Percentiles rank a stretch among this genome's conserved stretches.
Evolutionary conservation across 2,329 filamentous ascomycete genomes (phyloP).

Genomic region (Hysterium pulicare): DNA sequence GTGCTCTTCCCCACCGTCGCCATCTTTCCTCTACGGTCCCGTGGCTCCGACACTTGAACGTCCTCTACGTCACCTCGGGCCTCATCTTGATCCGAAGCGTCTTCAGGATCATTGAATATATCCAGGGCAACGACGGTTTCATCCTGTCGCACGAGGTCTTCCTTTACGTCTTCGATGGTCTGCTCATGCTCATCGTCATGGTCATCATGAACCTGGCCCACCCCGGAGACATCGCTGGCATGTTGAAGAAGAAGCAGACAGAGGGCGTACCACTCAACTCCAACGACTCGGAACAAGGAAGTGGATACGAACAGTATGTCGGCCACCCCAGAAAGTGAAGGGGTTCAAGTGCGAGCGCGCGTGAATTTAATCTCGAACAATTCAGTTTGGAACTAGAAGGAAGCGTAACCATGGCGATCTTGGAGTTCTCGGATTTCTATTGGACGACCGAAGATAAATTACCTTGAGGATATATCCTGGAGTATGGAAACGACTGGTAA

Average conservation of each 20-base stretch:
- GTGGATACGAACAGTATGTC: too few species aligned
- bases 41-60: conserved; percentile 37
- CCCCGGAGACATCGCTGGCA: conserved; percentile 22
- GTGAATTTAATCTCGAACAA: too few species aligned
- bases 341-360: too few species aligned
- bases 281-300: too few species aligned
- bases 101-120: conserved; percentile 51
- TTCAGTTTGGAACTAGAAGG: too few species aligned
- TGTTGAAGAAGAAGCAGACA: background rate
- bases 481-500: too few species aligned
- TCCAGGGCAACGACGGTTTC: conserved; percentile 43
- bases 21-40: conserved; percentile 22
- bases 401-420: too few species aligned
- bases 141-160: conserved; percentile 43
- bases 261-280: too few species aligned
- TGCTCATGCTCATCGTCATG: conserved; percentile 45
- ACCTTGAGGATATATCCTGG: too few species aligned
- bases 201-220: conserved; percentile 35
- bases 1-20: conserved; percentile 3
- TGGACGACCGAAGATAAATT: too few species aligned
- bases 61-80: conserved; percentile 42
- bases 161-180: conserved; percentile 47
- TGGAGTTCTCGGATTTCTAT: too few species aligned
- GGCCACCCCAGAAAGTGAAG: too few species aligned
- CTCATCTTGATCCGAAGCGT: conserved; percentile 50